Evolutionary conservation across 805 yeast species (phyloP).

Genomic region (Candida multigemmis): DNA sequence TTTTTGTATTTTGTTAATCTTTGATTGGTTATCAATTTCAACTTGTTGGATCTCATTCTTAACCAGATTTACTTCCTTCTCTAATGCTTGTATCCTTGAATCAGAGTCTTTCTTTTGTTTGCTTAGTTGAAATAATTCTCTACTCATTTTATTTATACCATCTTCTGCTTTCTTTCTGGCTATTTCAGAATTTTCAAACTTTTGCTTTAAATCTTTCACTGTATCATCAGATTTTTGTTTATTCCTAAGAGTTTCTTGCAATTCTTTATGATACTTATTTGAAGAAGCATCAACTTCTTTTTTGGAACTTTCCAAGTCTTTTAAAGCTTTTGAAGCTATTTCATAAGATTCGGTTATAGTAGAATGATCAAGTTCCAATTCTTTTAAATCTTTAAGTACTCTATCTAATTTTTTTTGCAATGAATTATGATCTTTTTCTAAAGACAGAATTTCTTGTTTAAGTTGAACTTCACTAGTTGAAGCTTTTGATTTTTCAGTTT

Average conservation of each 20-base stretch:
- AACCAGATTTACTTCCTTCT: constrained; percentile 27
- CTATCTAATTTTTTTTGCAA: constrained; percentile 6
- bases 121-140: constrained; percentile 64
- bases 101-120: constrained; percentile 49
- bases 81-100: constrained; percentile 28
- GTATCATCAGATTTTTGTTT: constrained; percentile 13
- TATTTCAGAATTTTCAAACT: constrained; percentile 21
- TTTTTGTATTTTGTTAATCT: constrained; percentile 10
- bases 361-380: constrained; percentile 10
- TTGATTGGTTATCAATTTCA: constrained; percentile 11
- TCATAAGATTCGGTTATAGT: constrained; percentile 7
- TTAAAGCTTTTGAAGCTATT: constrained; percentile 9
- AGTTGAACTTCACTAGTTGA: constrained; percentile 10
- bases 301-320: constrained; percentile 19
- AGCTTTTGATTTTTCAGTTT: constrained; percentile 11
- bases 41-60: constrained; percentile 25
- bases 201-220: constrained; percentile 17
- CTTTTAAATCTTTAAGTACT: constrained; percentile 11
- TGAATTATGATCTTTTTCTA: constrained; percentile 8
- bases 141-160: constrained; percentile 84
- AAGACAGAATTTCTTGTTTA: constrained; percentile 8
- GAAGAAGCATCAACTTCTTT: constrained; percentile 20
- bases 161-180: constrained; percentile 64
- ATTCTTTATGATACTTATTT: constrained; percentile 15
- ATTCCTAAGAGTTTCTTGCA: constrained; percentile 20